A percentile compares a stretch with the other conserved stretches of the same genome.
These are phyloP conservation scores for Pythium pectinolyticum DNA, from an alignment of 352 stramenopile species.

Conservation along the genomic window DNA sequence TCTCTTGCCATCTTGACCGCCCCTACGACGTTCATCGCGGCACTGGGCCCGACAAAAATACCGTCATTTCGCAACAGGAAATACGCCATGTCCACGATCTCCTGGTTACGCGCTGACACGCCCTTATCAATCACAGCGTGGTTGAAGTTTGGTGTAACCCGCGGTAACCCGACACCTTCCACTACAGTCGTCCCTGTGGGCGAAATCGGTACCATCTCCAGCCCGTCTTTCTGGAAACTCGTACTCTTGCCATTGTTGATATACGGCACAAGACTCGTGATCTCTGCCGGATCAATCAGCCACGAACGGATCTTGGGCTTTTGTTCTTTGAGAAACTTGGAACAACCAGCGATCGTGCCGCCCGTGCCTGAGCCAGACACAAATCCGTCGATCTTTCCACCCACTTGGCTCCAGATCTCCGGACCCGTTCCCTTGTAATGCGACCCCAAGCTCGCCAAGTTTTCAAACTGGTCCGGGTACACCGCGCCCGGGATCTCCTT, in stretches of 20 bases:
- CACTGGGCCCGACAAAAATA: conserved; percentile 91
- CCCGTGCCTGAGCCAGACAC: conserved; percentile 88
- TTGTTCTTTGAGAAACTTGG: conserved; percentile 91
- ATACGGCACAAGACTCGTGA: conserved; percentile 84
- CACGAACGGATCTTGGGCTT: conserved; percentile 57
- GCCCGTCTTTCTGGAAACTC: conserved; percentile 82
- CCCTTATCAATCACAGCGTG: conserved; percentile 88
- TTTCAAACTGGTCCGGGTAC: conserved; percentile 79
- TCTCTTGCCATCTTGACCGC: conserved; percentile 78
- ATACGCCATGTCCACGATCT: conserved; percentile 94
- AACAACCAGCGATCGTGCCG: conserved; percentile 91
- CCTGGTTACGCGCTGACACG: conserved; percentile 89
- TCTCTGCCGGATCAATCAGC: conserved; percentile 77
- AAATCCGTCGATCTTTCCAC: conserved; percentile 90
- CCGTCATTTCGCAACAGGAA: conserved; percentile 88
- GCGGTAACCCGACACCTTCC: conserved; percentile 92
- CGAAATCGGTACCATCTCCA: conserved; percentile 74
- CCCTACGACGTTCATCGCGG: conserved; percentile 73
- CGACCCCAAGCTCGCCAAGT: conserved; percentile 63
- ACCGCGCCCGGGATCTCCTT: conserved; percentile 32
- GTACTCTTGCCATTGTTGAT: conserved; percentile 60
- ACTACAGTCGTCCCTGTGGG: conserved; percentile 87
- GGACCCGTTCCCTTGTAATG: conserved; percentile 81
- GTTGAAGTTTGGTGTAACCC: conserved; percentile 93
- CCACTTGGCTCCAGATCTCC: conserved; percentile 88